Conservation (phyloP, 2,329 filamentous ascomycete genomes). For the Colletotrichum melonis region DNA sequence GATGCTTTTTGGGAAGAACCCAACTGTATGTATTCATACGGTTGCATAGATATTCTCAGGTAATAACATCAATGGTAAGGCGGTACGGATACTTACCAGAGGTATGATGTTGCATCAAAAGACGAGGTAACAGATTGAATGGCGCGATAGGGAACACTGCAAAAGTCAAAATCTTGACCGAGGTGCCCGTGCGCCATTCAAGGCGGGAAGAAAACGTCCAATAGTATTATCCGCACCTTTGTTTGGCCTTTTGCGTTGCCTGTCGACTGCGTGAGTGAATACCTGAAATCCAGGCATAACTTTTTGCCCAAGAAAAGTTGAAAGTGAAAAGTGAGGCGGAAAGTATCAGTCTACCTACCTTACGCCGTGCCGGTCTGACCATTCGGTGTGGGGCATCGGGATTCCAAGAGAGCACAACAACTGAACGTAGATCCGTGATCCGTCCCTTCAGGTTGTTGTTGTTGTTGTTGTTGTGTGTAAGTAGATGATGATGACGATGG, state of each 20-base stretch:
- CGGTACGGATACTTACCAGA: not conserved
- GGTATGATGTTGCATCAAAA: not conserved
- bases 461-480: not conserved
- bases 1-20: too few species aligned
- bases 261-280: not conserved
- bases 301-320: not conserved
- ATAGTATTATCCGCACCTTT: not conserved
- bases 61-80: not conserved
- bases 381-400: not conserved
- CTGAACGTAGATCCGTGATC: not conserved
- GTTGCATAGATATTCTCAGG: not conserved
- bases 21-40: too few species aligned
- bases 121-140: not conserved
- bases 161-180: not conserved
- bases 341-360: not conserved
- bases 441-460: not conserved
- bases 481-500: not conserved
- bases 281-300: not conserved
- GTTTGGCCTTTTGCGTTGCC: not conserved
- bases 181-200: not conserved
- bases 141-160: not conserved
- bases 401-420: not conserved
- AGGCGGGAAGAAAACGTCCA: not conserved
- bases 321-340: not conserved
- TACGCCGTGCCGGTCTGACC: not conserved